Conservation (phyloP, 805 yeast species). For the Vanderwaltozyma verrucispora region DNA sequence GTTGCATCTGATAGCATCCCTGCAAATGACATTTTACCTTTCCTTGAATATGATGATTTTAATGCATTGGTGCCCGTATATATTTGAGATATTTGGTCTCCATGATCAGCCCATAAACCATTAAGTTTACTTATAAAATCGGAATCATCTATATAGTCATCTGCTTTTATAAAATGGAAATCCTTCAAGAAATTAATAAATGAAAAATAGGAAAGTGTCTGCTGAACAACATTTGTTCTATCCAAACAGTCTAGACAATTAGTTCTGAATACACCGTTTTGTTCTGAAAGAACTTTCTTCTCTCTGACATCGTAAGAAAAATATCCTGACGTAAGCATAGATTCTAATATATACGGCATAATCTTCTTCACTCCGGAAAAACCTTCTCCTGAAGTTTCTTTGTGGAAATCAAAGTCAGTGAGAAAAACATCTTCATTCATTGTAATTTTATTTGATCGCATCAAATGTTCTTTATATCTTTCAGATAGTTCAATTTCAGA, state of each 20-base stretch:
- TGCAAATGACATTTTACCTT: constrained; percentile 92
- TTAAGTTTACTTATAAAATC: constrained; percentile 68
- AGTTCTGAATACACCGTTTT: constrained; percentile 82
- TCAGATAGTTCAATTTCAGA: constrained; percentile 64
- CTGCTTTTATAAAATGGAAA: constrained; percentile 24
- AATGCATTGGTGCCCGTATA: constrained; percentile 97
- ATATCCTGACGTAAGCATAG: constrained; percentile 71
- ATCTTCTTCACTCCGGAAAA: constrained; percentile 74
- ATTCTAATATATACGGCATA: constrained; percentile 48
- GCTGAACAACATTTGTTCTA: constrained; percentile 82
- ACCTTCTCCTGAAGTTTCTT: constrained; percentile 79
- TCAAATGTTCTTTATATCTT: constrained; percentile 52
- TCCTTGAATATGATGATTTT: constrained; percentile 85
- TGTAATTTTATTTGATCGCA: constrained; percentile 27
- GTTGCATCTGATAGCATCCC: constrained; percentile 95
- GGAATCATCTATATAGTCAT: constrained; percentile 27
- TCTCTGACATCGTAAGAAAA: constrained; percentile 56
- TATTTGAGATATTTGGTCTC: constrained; percentile 90
- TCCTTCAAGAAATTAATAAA: constrained; percentile 43
- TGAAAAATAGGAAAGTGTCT: constrained; percentile 65
- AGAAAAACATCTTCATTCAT: constrained; percentile 33
- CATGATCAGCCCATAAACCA: constrained; percentile 94
- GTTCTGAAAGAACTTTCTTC: constrained; percentile 53
- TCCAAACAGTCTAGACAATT: constrained; percentile 93
- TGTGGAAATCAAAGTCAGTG: constrained; percentile 90